Evolutionary conservation across 2,329 filamentous ascomycete genomes (phyloP).

Genomic region (Xylariaceae sp.): DNA sequence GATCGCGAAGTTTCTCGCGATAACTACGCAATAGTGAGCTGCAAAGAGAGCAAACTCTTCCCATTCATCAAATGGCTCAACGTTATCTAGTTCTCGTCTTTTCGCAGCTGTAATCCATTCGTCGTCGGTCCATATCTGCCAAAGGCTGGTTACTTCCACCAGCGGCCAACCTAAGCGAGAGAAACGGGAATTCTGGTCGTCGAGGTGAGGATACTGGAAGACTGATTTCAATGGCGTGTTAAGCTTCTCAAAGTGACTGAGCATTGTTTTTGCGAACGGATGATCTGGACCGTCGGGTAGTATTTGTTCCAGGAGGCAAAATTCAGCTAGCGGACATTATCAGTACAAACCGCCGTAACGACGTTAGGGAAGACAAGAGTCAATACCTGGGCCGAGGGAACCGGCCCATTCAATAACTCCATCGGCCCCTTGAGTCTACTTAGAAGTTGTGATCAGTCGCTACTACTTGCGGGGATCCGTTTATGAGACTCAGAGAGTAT

Average conservation of each 20-base stretch:
- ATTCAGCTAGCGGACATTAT: slow-evolving; percentile 51
- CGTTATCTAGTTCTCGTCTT: slow-evolving; percentile 55
- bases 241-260: slow-evolving; percentile 74
- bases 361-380: background rate
- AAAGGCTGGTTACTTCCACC: slow-evolving; percentile 62
- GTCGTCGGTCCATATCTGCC: slow-evolving; percentile 73
- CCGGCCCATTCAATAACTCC: slow-evolving; percentile 73
- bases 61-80: slow-evolving; percentile 93
- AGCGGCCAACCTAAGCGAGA: slow-evolving; percentile 59
- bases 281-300: slow-evolving; percentile 71
- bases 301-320: slow-evolving; percentile 82
- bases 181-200: slow-evolving; percentile 66
- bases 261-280: slow-evolving; percentile 83
- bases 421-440: slow-evolving; percentile 57
- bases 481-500: background rate
- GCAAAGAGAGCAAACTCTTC: slow-evolving; percentile 86
- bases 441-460: background rate
- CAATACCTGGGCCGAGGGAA: slow-evolving; percentile 58
- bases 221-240: slow-evolving; percentile 73
- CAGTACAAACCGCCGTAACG: slow-evolving; percentile 5
- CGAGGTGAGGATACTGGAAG: slow-evolving; percentile 58
- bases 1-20: slow-evolving; percentile 45
- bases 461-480: background rate
- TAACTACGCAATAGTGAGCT: slow-evolving; percentile 76
- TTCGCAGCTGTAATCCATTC: slow-evolving; percentile 57